Percentiles rank a stretch among this genome's conserved stretches.
Evolutionary conservation across 352 stramenopile genomes (phyloP).

Genomic region (Phytophthora pseudosyringae): DNA sequence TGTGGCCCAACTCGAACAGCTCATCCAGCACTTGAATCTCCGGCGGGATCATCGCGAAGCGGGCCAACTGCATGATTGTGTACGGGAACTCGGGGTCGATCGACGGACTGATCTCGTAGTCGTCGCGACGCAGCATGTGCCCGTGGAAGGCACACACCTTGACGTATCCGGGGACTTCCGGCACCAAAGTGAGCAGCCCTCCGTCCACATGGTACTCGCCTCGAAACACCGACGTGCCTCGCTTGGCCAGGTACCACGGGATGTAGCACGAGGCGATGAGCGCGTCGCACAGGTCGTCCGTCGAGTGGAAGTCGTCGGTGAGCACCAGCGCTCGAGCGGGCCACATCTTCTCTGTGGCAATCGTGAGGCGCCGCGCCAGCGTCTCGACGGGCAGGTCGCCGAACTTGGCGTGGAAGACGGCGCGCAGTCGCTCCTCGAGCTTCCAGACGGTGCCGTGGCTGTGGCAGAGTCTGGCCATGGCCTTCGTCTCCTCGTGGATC

Average conservation of each 20-base stretch:
- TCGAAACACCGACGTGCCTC: slow-evolving; percentile 59
- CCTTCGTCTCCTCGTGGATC: slow-evolving; percentile 69
- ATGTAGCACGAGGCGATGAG: slow-evolving; percentile 83
- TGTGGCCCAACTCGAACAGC: slow-evolving; percentile 65
- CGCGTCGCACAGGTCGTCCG: slow-evolving; percentile 63
- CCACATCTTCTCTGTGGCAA: slow-evolving; percentile 79
- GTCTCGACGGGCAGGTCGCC: slow-evolving; percentile 43
- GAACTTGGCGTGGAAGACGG: slow-evolving; percentile 64
- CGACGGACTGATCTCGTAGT: slow-evolving; percentile 84
- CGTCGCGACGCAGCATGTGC: slow-evolving; percentile 51
- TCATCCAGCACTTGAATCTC: slow-evolving; percentile 63
- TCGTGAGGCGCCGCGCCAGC: slow-evolving; percentile 59
- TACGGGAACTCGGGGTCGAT: slow-evolving; percentile 68
- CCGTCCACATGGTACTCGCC: slow-evolving; percentile 77
- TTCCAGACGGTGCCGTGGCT: slow-evolving; percentile 67
- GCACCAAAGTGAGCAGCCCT: slow-evolving; percentile 70
- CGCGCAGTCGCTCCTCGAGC: slow-evolving; percentile 64
- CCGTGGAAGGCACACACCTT: slow-evolving; percentile 76
- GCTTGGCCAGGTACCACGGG: slow-evolving; percentile 72
- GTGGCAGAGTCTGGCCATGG: slow-evolving; percentile 60
- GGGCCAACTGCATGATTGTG: slow-evolving; percentile 57
- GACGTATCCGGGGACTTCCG: slow-evolving; percentile 68
- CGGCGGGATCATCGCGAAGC: slow-evolving; percentile 67
- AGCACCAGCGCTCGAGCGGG: slow-evolving; percentile 55
- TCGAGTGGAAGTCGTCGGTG: slow-evolving; percentile 64